Conservation (phyloP, 371 early-diverging fungal species). For the Rhizomucor pusillus region DNA sequence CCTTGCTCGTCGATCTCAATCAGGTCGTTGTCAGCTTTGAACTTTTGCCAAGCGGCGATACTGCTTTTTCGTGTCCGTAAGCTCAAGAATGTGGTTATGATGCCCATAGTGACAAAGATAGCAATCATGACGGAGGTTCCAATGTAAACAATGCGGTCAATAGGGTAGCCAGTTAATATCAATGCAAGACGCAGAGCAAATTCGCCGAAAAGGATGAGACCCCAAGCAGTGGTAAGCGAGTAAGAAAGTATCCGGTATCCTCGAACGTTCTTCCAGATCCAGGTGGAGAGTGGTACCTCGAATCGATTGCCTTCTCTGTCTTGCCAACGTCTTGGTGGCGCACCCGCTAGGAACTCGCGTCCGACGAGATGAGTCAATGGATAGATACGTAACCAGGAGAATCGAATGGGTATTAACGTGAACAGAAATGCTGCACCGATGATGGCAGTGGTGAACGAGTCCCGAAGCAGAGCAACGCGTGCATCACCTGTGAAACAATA, state of each 20-base stretch:
- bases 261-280: slow-evolving; percentile 21
- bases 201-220: slow-evolving; percentile 1
- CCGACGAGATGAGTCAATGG: slow-evolving; percentile 33
- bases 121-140: slow-evolving; percentile 21
- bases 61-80: not conserved
- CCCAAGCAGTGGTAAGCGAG: slow-evolving; percentile 4
- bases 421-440: slow-evolving; percentile 37
- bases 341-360: slow-evolving; percentile 25
- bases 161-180: slow-evolving; percentile 3
- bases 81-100: not conserved
- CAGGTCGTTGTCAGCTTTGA: too few species aligned
- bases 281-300: slow-evolving; percentile 17
- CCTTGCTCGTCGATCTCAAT: too few species aligned
- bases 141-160: slow-evolving; percentile 19
- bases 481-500: slow-evolving; percentile 14
- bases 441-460: slow-evolving; percentile 36
- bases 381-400: slow-evolving; percentile 23
- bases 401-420: slow-evolving; percentile 42
- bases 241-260: slow-evolving; percentile 1
- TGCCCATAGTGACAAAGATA: not conserved
- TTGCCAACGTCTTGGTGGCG: slow-evolving; percentile 18
- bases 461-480: slow-evolving; percentile 38
- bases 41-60: too few species aligned
- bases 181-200: slow-evolving; percentile 7
- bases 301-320: slow-evolving; percentile 20